These are phyloP conservation scores for Penicillium sp. DNA, from an alignment of 2,329 filamentous ascomycete genomes.

Conservation along the genomic window DNA sequence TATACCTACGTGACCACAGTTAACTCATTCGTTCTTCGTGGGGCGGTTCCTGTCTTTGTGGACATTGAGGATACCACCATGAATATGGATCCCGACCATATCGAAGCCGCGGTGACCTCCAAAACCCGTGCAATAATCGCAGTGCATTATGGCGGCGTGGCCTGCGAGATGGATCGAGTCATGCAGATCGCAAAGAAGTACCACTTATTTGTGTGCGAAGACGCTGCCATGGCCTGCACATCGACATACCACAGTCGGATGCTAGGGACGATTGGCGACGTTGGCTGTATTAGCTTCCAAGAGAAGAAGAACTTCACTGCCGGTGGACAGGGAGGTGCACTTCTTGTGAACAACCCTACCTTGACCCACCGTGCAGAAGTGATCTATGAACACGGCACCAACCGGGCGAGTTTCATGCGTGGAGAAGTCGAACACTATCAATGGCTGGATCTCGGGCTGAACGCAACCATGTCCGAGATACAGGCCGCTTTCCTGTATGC, in stretches of 20 bases:
- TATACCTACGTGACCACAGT: constrained; percentile 17
- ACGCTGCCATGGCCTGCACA: constrained; percentile 14
- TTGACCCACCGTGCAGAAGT: constrained; percentile 8
- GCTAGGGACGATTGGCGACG: constrained; percentile 16
- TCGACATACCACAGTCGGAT: constrained; percentile 10
- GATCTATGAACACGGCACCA: constrained; percentile 14
- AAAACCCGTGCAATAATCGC: constrained; percentile 14
- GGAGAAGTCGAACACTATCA: constrained; percentile 12
- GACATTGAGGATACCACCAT: constrained; percentile 14
- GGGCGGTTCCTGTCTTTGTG: constrained; percentile 13
- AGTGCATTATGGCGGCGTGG: constrained; percentile 16
- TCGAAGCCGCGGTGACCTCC: constrained; percentile 10
- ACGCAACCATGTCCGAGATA: constrained; percentile 8
- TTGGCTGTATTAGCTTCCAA: constrained; percentile 20
- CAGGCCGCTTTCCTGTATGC: constrained; percentile 16
- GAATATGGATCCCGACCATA: constrained; percentile 7
- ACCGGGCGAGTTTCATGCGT: constrained; percentile 7
- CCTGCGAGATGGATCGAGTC: constrained; percentile 15
- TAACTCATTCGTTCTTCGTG: constrained; percentile 16
- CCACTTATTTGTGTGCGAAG: constrained; percentile 13
- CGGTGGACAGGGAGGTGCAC: constrained; percentile 14
- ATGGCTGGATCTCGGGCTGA: constrained; percentile 13
- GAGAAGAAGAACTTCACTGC: constrained; percentile 18
- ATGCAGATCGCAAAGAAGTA: constrained; percentile 7
- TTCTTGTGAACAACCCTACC: constrained; percentile 12